phyloP scores from a whole-genome alignment of 768 basidiomycete genomes.

The Trametes gibbosa region DNA sequence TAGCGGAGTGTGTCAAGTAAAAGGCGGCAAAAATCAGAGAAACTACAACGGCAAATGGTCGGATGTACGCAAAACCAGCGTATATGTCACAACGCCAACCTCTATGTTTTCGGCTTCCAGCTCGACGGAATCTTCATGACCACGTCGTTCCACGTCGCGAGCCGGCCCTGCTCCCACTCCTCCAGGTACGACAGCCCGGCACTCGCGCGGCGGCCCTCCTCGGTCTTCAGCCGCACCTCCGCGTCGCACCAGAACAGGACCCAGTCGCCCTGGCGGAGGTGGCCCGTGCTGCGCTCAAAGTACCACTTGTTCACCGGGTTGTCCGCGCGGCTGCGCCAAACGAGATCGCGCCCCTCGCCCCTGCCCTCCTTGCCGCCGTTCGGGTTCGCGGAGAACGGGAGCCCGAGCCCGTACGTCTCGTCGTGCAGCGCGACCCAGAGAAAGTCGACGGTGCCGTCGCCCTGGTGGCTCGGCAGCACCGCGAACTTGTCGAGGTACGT shows the following conservation, averaged over 20 bases:
- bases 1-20: neutral
- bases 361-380: conserved; percentile 89
- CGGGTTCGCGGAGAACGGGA: conserved; percentile 91
- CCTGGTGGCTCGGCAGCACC: conserved; percentile 90
- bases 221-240: conserved; percentile 76
- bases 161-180: conserved; percentile 71
- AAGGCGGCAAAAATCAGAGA: neutral
- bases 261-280: conserved; percentile 83
- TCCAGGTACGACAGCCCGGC: conserved; percentile 71
- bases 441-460: conserved; percentile 98
- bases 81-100: too few species aligned
- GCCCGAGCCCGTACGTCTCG: conserved; percentile 95
- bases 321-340: conserved; percentile 90
- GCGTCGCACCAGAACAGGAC: conserved; percentile 98
- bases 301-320: conserved; percentile 99
- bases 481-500: conserved; percentile 99
- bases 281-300: conserved; percentile 92
- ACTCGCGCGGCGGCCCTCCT: conserved; percentile 61
- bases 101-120: conserved; percentile 48
- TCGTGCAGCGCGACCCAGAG: conserved; percentile 98
- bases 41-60: neutral
- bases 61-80: neutral
- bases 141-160: conserved; percentile 65
- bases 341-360: conserved; percentile 90
- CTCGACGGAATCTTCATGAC: conserved; percentile 72